These are phyloP conservation scores for Volvox reticuliferus DNA, from an alignment of 139 green algal genomes.

Conservation along the genomic window DNA sequence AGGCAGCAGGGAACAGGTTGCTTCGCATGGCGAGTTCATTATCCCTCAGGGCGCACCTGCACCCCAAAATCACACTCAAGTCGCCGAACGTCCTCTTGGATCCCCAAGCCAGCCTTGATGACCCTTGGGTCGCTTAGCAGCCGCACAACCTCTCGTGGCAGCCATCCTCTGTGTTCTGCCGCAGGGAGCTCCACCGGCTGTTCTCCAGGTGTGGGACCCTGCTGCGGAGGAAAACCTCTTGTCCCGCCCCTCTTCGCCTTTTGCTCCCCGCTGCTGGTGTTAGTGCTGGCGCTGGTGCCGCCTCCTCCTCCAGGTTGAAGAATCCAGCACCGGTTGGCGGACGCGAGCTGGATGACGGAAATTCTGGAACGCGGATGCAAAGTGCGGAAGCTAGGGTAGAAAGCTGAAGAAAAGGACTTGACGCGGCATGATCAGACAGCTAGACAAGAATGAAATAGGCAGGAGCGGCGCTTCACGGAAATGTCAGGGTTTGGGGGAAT, in stretches of 20 bases:
- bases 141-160: slow-evolving; percentile 14
- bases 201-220: too few relatives aligned
- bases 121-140: slow-evolving; percentile 48
- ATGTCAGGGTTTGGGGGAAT: too few relatives aligned
- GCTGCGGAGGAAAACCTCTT: too few relatives aligned
- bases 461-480: too few relatives aligned
- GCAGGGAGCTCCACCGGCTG: too few relatives aligned
- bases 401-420: too few relatives aligned
- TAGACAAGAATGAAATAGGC: too few relatives aligned
- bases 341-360: slow-evolving; percentile 35
- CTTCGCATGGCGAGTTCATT: background rate
- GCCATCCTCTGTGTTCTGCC: too few relatives aligned
- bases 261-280: background rate
- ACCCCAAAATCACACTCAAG: slow-evolving; percentile 50
- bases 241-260: too few relatives aligned
- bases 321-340: slow-evolving; percentile 17
- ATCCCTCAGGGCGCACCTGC: background rate
- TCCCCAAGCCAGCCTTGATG: slow-evolving; percentile 59
- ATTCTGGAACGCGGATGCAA: background rate
- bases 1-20: background rate
- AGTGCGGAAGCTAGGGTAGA: background rate
- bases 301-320: background rate
- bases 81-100: slow-evolving; percentile 53
- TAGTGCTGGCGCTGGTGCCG: background rate
- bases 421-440: background rate